Conservation (phyloP, 371 early-diverging fungal genomes). For the Haplosporangium sp. region DNA sequence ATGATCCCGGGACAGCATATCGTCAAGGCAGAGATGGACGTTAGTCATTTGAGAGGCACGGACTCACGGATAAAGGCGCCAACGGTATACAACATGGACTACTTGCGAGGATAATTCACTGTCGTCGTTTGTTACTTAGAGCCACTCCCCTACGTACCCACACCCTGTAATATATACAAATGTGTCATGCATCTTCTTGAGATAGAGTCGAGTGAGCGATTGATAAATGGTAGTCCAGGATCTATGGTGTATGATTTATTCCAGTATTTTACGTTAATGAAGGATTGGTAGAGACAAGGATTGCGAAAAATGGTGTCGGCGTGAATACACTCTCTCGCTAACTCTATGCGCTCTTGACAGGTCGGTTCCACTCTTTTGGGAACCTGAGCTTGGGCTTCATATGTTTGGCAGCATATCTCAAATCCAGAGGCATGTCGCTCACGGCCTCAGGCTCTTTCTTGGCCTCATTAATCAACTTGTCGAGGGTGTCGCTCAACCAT, state of each 20-base stretch:
- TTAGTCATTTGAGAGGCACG: constrained; percentile 30
- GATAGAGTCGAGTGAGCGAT: too few relatives aligned
- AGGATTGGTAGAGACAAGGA: neutral
- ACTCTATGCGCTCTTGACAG: constrained; percentile 32
- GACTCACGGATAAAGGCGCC: constrained; percentile 26
- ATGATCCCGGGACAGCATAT: constrained; percentile 92
- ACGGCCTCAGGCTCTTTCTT: constrained; percentile 64
- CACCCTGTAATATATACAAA: too few relatives aligned
- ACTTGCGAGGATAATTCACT: constrained; percentile 18
- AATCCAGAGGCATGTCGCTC: constrained; percentile 70
- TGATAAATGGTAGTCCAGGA: too few relatives aligned
- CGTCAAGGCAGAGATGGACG: constrained; percentile 74
- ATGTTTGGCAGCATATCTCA: constrained; percentile 63
- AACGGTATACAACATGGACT: constrained; percentile 16
- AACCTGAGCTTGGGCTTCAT: constrained; percentile 67
- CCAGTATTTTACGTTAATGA: neutral
- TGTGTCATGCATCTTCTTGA: too few relatives aligned
- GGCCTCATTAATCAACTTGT: constrained; percentile 65
- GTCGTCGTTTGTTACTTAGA: too few relatives aligned
- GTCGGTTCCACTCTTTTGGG: constrained; percentile 76
- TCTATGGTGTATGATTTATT: constrained; percentile 2
- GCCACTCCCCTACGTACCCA: too few relatives aligned
- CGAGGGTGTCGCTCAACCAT: constrained; percentile 69
- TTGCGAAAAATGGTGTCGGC: neutral
- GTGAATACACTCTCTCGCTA: too few relatives aligned